Evolutionary conservation across 352 stramenopile genomes (phyloP), one percentile per base, ranked within the genome.

Genomic region (Elongisporangium prolatum): DNA sequence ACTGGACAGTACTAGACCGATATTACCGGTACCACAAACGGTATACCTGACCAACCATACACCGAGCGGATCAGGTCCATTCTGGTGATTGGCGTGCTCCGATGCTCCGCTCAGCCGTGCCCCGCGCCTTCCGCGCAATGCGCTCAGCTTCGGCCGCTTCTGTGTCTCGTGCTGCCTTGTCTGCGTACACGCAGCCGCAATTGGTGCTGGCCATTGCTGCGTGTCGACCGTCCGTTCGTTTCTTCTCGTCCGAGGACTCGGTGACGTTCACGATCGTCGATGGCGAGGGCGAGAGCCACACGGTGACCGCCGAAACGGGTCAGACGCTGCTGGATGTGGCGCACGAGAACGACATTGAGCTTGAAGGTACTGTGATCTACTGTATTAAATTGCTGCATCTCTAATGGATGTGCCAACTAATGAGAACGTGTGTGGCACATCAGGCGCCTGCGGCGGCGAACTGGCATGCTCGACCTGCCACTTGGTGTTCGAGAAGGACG

Each of bases 401-500:
- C 13, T 22, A 37, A 50, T 34, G 28, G 21, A 28, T 24, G 7
- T 21, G 9, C 3, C 10, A 11, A 20, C 0, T 57, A 24, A 57
- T 20, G 49, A 11, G 6, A n/a, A 24, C 14, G 16, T 51, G n/a
- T 25, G 18, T 54, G 50, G 1, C 22, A 61, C 24, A 5, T 17
- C 48, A 80, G 89, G 91, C 47, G 93, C 93, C 10, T 98, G 93
- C 52, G 93, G 93, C 3, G 92, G 92, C 10, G 93, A 98, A 63
- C 63, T 97, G 21, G 93, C 93, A 20, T 98, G 93, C 67, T 97
- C 89, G 40, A 98, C 93, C 25, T 98, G 93, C 73, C 93, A 98
- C 76, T 67, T 97, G 50, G 75, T 98, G 40, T 93, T 98, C 44
- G 81, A 92, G 52, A 82, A 97, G 63, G 81, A 91, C 18, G 76